Conservation (phyloP, 352 stramenopile species). For the Achlya hypogyna region DNA sequence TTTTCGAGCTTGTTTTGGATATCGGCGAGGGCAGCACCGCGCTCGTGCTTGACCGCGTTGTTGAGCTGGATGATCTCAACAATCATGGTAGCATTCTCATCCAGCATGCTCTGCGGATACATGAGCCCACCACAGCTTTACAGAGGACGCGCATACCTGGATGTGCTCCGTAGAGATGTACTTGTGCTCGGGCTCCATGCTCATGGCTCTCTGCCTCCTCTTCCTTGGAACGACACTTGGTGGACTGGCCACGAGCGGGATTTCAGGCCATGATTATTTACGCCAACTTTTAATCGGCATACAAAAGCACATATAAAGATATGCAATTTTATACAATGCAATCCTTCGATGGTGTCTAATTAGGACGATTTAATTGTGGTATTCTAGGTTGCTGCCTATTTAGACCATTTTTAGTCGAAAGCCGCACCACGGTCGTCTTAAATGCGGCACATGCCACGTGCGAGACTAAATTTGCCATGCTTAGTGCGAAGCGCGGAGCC, state of each 20-base stretch:
- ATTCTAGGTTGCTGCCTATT: too few relatives aligned
- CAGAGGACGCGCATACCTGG: conserved; percentile 32
- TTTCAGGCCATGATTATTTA: neutral
- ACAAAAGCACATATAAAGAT: neutral
- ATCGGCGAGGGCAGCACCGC: conserved; percentile 59
- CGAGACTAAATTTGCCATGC: too few relatives aligned
- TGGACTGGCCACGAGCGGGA: neutral
- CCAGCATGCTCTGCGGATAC: conserved; percentile 57
- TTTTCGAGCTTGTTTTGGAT: conserved; percentile 82
- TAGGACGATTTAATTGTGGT: too few relatives aligned
- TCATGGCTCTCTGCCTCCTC: neutral
- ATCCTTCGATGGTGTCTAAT: neutral
- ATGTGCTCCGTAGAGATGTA: conserved; percentile 76
- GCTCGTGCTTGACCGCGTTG: conserved; percentile 80
- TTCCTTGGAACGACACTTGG: neutral
- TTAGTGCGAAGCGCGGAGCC: too few relatives aligned
- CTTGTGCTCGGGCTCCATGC: conserved; percentile 42
- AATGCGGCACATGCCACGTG: too few relatives aligned
- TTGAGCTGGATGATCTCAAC: conserved; percentile 85
- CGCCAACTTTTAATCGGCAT: neutral
- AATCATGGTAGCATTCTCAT: conserved; percentile 80
- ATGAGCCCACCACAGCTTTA: neutral
- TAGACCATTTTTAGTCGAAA: too few relatives aligned
- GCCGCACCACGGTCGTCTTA: too few relatives aligned
- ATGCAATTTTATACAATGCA: neutral